phyloP scores from a whole-genome alignment of 306 rosid species.

The Quillaja saponaria region DNA sequence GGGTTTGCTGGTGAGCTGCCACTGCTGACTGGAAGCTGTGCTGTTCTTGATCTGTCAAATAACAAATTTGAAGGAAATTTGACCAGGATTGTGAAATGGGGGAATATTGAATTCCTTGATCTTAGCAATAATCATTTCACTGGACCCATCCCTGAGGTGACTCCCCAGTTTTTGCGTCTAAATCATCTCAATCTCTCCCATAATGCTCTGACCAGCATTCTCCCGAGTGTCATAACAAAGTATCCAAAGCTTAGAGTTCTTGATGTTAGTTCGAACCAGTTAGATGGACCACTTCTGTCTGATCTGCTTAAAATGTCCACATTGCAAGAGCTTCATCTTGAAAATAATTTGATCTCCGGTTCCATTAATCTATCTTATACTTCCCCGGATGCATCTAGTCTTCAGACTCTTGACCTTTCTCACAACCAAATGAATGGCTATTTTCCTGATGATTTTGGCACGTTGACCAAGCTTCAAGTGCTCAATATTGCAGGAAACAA shows the following conservation, averaged over 20 bases:
- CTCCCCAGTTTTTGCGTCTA: slow-evolving; percentile 83
- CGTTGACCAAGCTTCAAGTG: slow-evolving; percentile 56
- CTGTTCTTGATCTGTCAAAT: slow-evolving; percentile 82
- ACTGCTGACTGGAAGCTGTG: slow-evolving; percentile 86
- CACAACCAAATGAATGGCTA: slow-evolving; percentile 72
- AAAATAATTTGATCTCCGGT: slow-evolving; percentile 67
- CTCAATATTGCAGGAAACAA: slow-evolving; percentile 85
- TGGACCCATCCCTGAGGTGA: slow-evolving; percentile 73
- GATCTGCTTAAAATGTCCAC: slow-evolving; percentile 65
- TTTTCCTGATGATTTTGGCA: slow-evolving; percentile 77
- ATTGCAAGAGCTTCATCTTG: slow-evolving; percentile 82
- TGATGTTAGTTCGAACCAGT: slow-evolving; percentile 82
- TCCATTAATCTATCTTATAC: slow-evolving; percentile 57
- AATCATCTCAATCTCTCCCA: slow-evolving; percentile 75
- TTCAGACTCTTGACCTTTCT: slow-evolving; percentile 81
- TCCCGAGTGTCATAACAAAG: slow-evolving; percentile 64
- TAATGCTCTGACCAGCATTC: slow-evolving; percentile 61
- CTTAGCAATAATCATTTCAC: slow-evolving; percentile 76
- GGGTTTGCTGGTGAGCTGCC: slow-evolving; percentile 79
- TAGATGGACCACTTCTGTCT: slow-evolving; percentile 60
- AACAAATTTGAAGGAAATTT: slow-evolving; percentile 83
- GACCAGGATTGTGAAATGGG: slow-evolving; percentile 82
- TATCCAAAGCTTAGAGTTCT: slow-evolving; percentile 86
- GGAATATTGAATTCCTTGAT: slow-evolving; percentile 84
- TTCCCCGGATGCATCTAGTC: slow-evolving; percentile 56